Conservation (phyloP, 1,139 yeast genomes). For the Komagataea norvegica region DNA sequence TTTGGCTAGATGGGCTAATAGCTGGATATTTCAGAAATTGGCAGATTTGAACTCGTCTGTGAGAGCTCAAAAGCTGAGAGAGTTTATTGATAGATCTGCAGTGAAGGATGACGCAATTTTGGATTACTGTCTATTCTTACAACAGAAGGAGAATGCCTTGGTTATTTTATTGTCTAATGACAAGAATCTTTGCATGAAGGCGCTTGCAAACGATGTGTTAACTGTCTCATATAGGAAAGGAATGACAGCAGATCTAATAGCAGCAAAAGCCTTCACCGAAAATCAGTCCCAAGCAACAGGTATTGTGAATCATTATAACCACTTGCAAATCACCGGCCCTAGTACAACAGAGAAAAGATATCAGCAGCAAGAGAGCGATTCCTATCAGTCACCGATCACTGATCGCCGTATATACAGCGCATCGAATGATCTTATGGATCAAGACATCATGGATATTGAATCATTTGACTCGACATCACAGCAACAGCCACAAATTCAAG, state of each 20-base stretch:
- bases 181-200: constrained; percentile 74
- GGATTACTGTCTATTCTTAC: constrained; percentile 75
- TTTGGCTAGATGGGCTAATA: constrained; percentile 69
- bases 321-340: too few relatives aligned
- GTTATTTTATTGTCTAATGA: constrained; percentile 76
- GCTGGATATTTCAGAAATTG: constrained; percentile 67
- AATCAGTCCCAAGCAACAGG: constrained; percentile 25
- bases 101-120: constrained; percentile 76
- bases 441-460: too few relatives aligned
- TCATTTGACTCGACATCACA: too few relatives aligned
- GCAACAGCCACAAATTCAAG: too few relatives aligned
- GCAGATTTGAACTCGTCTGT: constrained; percentile 49
- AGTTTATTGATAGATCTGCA: constrained; percentile 41
- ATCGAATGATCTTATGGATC: too few relatives aligned
- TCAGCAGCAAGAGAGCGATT: neutral
- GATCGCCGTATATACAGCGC: too few relatives aligned
- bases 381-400: too few relatives aligned
- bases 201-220: constrained; percentile 59
- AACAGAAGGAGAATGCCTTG: constrained; percentile 38
- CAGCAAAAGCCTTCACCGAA: constrained; percentile 45
- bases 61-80: constrained; percentile 59
- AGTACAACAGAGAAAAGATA: too few relatives aligned
- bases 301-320: too few relatives aligned
- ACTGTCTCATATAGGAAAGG: constrained; percentile 61
- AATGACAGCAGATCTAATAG: constrained; percentile 60